Base-by-base conservation (phyloP, 306 rosid species). In the cucumber (Cucumis sativus) region DNA sequence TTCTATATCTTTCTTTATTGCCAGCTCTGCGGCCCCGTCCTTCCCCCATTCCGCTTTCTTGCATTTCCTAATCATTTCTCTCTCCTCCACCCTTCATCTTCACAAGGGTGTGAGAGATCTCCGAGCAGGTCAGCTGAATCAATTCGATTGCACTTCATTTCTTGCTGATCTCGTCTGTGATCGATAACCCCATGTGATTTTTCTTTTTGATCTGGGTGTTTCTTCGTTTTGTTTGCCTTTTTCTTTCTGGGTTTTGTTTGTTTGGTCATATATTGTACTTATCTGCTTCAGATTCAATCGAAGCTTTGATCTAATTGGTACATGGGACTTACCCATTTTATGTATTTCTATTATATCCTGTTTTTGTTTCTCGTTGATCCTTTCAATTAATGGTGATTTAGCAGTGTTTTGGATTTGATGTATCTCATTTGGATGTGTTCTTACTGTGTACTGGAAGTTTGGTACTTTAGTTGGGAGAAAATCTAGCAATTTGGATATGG, bases 11-110 rank as follows among this genome's bases (percentile, higher is more conserved):
- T 79, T 82, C 88, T 87, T 83, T 86, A 80, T 87, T 96, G 96
- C 99, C 97, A 96, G 97, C 97, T 87, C 88, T 84, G 73, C 87
- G 30, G 73, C 78, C 80, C 88, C 86, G 90, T 88, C 89, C 88
- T 85, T 84, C 85, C 75, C 84, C 87, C 84, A 43, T 80, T 79
- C 75, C 51, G 10, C 25, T 65, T 65, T 69, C 75, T 21, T 63
- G 23, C 20, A 14, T 77, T 43, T 63, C 41, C 40, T 18, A 57
- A 18, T 85, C 75, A 33, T 83, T 80, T 80, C 66, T 83, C 82
- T 82, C 82, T 25, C 52, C 21, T 79, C 71, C 72, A 43, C 49
- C 78, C 10, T 63, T 77, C 54, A 49, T 76, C 21, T 67, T n/a
- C 17, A 80, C 84, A 68, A 68, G 80, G 39, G 79, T 79, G 82